These are phyloP conservation scores for Venustampulla echinocandica DNA, from an alignment of 495 filamentous ascomycete species.

Conservation along the genomic window DNA sequence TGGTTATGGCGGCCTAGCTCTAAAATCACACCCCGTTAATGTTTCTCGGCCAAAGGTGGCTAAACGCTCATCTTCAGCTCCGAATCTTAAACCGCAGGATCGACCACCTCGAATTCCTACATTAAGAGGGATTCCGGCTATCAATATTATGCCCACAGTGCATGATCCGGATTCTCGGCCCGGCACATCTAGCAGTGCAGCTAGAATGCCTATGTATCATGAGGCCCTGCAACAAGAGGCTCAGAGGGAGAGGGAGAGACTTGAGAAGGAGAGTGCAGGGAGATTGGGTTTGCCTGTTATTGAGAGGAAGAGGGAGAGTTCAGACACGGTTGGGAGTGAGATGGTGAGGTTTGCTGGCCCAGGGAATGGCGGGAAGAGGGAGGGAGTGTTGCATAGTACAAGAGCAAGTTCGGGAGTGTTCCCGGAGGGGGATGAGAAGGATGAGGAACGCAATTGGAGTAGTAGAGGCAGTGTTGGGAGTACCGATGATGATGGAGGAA, in stretches of 20 bases:
- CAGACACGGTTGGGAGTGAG: constrained; percentile 27
- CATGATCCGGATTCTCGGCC: no score
- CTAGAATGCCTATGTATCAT: constrained; percentile 6
- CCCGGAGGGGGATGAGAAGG: constrained; percentile 2
- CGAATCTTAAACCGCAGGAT: not conserved
- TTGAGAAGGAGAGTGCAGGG: constrained; percentile 52
- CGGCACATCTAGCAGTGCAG: not conserved
- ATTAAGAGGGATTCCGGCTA: not conserved
- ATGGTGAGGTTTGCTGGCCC: constrained; percentile 29
- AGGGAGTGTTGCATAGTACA: not conserved
- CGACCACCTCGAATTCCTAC: not conserved
- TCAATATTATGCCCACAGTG: constrained; percentile 4
- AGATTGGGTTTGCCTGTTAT: constrained; percentile 45
- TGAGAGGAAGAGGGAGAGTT: constrained; percentile 41
- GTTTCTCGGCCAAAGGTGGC: not conserved
- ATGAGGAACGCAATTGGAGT: constrained; percentile 2
- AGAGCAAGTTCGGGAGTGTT: constrained; percentile 6
- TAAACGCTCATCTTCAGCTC: constrained; percentile 1
- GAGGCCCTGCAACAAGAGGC: constrained; percentile 58
- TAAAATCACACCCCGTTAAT: constrained; percentile 6
- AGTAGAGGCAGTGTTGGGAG: not conserved
- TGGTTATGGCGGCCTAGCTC: not conserved
- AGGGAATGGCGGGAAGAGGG: constrained; percentile 23
- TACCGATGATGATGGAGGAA: not conserved
- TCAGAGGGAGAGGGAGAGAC: constrained; percentile 50